Percentiles rank a stretch among this genome's conserved stretches.
These are phyloP conservation scores for Knufia petricola DNA, from an alignment of 2,329 filamentous ascomycete genomes.

Conservation along the genomic window DNA sequence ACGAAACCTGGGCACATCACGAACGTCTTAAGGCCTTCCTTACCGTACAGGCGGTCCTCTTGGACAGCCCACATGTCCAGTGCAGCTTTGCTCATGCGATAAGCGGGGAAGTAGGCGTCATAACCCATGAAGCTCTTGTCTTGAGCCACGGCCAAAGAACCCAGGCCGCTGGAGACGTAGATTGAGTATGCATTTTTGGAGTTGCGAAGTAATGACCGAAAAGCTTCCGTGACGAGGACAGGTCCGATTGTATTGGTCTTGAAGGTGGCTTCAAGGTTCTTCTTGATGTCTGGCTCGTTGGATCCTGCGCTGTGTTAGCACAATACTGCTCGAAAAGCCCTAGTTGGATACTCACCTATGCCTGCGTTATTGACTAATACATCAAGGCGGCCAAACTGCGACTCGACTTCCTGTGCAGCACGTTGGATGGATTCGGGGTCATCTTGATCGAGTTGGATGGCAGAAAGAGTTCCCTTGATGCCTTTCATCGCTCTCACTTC, in stretches of 20 bases:
- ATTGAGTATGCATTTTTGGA: conserved; percentile 24
- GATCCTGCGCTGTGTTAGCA: conserved; percentile 16
- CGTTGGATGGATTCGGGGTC: conserved; percentile 26
- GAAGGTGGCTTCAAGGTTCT: conserved; percentile 32
- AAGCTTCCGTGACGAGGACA: conserved; percentile 15
- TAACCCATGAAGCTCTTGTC: conserved; percentile 8
- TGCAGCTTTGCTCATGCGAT: conserved; percentile 25
- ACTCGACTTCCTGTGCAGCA: conserved; percentile 28
- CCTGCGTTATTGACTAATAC: conserved; percentile 23
- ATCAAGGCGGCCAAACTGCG: conserved; percentile 24
- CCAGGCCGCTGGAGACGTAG: conserved; percentile 30
- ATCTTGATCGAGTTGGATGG: conserved; percentile 27
- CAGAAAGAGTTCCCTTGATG: conserved; percentile 21
- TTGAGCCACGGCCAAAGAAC: conserved; percentile 24
- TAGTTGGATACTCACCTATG: conserved; percentile 23
- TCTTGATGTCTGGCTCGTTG: conserved; percentile 22
- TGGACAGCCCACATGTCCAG: conserved; percentile 43
- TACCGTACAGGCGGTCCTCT: conserved; percentile 34
- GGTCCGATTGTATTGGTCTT: conserved; percentile 44
- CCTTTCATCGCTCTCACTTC: conserved; percentile 10
- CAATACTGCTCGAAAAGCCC: no score
- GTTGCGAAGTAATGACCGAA: conserved; percentile 27
- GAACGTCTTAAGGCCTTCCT: conserved; percentile 42
- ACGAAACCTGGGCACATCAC: conserved; percentile 38
- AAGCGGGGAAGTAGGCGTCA: conserved; percentile 24